Evolutionary conservation across 371 early-diverging fungal species (phyloP).

Genomic region (Haplosporangium sp.): DNA sequence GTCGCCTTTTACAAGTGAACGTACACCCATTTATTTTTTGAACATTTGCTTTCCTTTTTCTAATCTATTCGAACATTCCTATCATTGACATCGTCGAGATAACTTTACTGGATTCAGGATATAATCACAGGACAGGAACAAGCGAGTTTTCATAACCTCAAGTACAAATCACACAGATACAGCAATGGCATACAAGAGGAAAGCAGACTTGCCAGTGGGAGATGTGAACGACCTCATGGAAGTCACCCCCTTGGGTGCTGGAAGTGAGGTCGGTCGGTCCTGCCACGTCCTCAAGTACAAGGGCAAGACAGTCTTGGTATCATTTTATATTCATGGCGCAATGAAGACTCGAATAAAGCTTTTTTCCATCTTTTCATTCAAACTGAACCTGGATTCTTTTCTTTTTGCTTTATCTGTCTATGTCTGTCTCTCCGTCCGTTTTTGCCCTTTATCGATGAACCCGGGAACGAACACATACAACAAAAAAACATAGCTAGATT

Average conservation of each 20-base stretch:
- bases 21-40: no score
- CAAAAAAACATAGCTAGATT: constrained; percentile 85
- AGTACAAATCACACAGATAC: no score
- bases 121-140: no score
- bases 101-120: no score
- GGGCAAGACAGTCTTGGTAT: constrained; percentile 95
- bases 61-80: no score
- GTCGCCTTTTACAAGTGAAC: no score
- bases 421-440: constrained; percentile 1
- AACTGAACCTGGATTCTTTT: neutral
- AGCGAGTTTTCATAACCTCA: no score
- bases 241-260: constrained; percentile 98
- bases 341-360: constrained; percentile 22
- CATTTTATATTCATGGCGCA: constrained; percentile 16
- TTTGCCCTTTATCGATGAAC: neutral
- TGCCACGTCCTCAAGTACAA: constrained; percentile 97
- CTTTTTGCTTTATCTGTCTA: constrained; percentile 7
- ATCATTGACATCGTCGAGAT: no score
- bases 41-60: no score
- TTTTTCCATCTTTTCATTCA: constrained; percentile 9
- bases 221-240: constrained; percentile 78
- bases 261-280: constrained; percentile 99
- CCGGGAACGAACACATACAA: neutral
- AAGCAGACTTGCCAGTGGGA: constrained; percentile 57
- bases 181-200: constrained; percentile 44